Percentiles rank a stretch among this genome's conserved stretches.
Evolutionary conservation across 768 basidiomycete species (phyloP).

Genomic region (Amanita pseudoporphyria): DNA sequence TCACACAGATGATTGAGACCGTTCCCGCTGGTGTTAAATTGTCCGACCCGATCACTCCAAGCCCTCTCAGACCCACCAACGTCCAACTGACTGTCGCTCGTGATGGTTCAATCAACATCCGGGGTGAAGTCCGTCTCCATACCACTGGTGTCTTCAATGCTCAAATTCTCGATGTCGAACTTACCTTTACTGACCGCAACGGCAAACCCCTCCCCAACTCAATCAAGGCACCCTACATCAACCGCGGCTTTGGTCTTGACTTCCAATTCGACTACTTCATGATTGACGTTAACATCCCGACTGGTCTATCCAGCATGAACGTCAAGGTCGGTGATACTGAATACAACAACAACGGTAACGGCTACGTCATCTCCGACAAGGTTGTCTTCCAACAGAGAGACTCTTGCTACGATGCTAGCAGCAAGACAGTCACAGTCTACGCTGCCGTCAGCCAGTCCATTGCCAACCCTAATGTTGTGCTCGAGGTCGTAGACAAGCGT

Average conservation of each 20-base stretch:
- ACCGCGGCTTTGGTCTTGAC: not conserved
- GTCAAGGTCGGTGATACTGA: not conserved
- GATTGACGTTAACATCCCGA: not conserved
- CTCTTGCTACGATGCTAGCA: not conserved
- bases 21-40: not conserved
- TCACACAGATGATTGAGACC: not conserved
- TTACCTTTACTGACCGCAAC: not conserved
- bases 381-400: not conserved
- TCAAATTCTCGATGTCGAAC: not conserved
- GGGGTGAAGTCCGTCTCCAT: not conserved
- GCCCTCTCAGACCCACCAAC: not conserved
- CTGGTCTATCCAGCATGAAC: not conserved
- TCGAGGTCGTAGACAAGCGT: not conserved
- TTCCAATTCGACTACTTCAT: slow-evolving; percentile 1
- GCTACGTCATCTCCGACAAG: not conserved
- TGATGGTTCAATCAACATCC: not conserved
- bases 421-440: not conserved
- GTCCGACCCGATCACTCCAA: not conserved
- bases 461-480: not conserved
- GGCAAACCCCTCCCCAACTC: not conserved
- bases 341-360: not conserved
- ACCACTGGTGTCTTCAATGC: not conserved
- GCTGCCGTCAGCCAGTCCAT: not conserved
- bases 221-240: not conserved
- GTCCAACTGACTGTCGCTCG: not conserved